Evolutionary conservation across 371 early-diverging fungal genomes (phyloP).

Genomic region (Mortierella sp.): DNA sequence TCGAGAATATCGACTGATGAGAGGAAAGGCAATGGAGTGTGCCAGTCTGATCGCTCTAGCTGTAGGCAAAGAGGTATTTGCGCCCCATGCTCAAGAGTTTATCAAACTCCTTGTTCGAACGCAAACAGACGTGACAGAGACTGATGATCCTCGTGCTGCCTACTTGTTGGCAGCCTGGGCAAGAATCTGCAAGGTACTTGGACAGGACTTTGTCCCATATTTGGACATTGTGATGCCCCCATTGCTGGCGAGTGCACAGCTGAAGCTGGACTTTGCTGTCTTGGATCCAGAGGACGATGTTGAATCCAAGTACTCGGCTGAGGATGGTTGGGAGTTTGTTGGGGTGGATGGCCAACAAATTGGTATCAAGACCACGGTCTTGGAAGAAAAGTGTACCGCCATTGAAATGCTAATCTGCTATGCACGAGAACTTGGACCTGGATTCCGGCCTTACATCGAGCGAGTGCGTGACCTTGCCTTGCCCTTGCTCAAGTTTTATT

Average conservation of each 20-base stretch:
- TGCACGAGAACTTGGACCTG: conserved; percentile 85
- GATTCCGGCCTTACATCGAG: conserved; percentile 83
- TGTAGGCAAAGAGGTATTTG: conserved; percentile 87
- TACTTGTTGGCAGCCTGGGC: conserved; percentile 95
- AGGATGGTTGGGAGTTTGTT: conserved; percentile 95
- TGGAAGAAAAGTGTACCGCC: conserved; percentile 96
- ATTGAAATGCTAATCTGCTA: conserved; percentile 95
- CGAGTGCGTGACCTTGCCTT: conserved; percentile 80
- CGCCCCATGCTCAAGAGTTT: conserved; percentile 75
- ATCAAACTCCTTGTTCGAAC: conserved; percentile 77
- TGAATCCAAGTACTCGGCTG: conserved; percentile 81
- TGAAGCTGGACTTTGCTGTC: conserved; percentile 91
- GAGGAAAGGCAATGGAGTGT: conserved; percentile 95
- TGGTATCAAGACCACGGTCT: conserved; percentile 88
- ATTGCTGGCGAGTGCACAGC: conserved; percentile 77
- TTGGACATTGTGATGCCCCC: conserved; percentile 92
- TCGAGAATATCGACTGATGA: conserved; percentile 84
- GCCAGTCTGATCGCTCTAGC: conserved; percentile 85
- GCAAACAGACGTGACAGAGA: conserved; percentile 77
- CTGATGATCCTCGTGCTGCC: conserved; percentile 88
- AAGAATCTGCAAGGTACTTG: conserved; percentile 91
- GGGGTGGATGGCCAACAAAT: conserved; percentile 86
- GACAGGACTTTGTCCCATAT: conserved; percentile 91
- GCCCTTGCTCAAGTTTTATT: conserved; percentile 90
- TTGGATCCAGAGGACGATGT: conserved; percentile 86